Conservation (phyloP, 805 yeast species). For the Myxozyma geophila region DNA sequence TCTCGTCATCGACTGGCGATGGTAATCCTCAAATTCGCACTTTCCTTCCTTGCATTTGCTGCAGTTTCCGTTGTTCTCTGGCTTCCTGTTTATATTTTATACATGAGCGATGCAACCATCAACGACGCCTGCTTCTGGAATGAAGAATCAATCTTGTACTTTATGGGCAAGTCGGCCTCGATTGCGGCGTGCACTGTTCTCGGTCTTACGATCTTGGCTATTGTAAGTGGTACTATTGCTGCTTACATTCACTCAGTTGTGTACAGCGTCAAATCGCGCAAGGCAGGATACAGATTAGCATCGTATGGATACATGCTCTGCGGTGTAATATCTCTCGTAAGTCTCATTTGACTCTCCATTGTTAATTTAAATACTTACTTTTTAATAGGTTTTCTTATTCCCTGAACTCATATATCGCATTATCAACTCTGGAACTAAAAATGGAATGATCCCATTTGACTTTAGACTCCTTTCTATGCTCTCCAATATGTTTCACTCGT, state of each 20-base stretch:
- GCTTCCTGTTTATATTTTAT: constrained; percentile 31
- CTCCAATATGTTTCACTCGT: constrained; percentile 17
- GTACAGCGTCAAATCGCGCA: not conserved
- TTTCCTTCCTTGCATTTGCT: constrained; percentile 9
- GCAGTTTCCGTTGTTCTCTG: constrained; percentile 13
- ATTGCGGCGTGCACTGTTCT: constrained; percentile 19
- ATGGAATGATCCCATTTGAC: constrained; percentile 7
- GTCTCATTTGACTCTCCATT: constrained; percentile 3
- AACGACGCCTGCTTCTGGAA: constrained; percentile 20
- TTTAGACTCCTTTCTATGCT: constrained; percentile 12
- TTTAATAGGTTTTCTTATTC: constrained; percentile 8
- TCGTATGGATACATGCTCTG: constrained; percentile 10
- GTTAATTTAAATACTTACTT: not conserved
- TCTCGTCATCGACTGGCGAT: not conserved
- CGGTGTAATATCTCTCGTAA: constrained; percentile 9
- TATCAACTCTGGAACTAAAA: not conserved
- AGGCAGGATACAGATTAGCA: constrained; percentile 15
- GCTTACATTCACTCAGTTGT: constrained; percentile 8
- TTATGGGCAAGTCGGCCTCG: constrained; percentile 26
- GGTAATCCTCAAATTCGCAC: constrained; percentile 4
- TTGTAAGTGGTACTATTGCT: constrained; percentile 12
- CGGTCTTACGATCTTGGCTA: not conserved
- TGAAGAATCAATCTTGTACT: constrained; percentile 23
- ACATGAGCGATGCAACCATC: constrained; percentile 27
- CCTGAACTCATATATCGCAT: constrained; percentile 22